These are phyloP conservation scores for Paecilomyces niveus DNA, from an alignment of 2,329 filamentous ascomycete genomes.

Conservation along the genomic window DNA sequence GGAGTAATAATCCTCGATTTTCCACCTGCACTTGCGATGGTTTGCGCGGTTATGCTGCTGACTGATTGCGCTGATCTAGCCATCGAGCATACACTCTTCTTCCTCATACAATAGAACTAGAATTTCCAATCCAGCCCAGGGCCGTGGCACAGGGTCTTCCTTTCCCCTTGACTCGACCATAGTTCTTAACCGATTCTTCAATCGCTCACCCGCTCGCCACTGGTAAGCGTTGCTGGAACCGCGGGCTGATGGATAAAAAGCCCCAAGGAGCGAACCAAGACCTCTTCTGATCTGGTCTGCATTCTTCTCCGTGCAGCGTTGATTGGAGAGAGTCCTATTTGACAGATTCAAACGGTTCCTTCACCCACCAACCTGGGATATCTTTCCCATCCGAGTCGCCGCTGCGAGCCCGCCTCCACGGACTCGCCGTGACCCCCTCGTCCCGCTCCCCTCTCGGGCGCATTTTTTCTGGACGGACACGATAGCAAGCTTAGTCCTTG, in stretches of 20 bases:
- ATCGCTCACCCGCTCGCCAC: neutral
- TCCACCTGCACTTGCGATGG: neutral
- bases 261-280: neutral
- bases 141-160: neutral
- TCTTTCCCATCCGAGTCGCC: neutral
- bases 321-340: neutral
- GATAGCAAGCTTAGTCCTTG: neutral
- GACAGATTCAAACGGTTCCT: constrained; percentile 1
- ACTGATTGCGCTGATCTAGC: too few species aligned
- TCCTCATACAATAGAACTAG: neutral
- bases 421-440: neutral
- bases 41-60: too few species aligned
- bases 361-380: constrained; percentile 1
- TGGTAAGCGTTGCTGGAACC: neutral
- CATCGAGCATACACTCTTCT: too few species aligned
- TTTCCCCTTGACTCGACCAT: neutral
- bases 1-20: neutral
- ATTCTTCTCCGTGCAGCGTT: neutral
- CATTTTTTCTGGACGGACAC: neutral
- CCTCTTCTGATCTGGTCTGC: neutral
- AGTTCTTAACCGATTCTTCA: neutral
- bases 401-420: neutral
- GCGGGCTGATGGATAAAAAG: neutral
- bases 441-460: neutral
- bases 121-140: neutral